phyloP scores from a whole-genome alignment of 2,329 filamentous ascomycete species.

The Metarhizium robertsii region DNA sequence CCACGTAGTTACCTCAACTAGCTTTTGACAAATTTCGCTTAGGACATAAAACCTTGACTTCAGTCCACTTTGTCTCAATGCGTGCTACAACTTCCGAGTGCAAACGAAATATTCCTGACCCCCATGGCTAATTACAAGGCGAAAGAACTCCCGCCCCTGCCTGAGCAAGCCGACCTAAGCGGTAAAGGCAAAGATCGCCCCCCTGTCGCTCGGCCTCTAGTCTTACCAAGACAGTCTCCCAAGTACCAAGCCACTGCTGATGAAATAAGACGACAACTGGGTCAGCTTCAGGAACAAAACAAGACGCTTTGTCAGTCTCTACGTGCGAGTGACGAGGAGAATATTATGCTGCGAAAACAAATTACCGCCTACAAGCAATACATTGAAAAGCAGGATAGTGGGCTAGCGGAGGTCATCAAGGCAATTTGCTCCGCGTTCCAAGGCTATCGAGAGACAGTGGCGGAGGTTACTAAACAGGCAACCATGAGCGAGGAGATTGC shows the following conservation, averaged over 20 bases:
- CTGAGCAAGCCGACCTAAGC: neutral
- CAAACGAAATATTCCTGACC: too few relatives aligned
- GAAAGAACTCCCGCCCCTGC: neutral
- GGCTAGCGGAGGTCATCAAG: neutral
- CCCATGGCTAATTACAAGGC: neutral
- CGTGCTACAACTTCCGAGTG: too few relatives aligned
- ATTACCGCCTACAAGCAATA: neutral
- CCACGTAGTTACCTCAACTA: too few relatives aligned
- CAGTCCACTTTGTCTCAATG: neutral
- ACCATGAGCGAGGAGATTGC: neutral
- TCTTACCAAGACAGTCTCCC: neutral
- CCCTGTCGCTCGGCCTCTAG: neutral
- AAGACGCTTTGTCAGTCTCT: neutral
- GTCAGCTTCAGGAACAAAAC: slow-evolving; percentile 3
- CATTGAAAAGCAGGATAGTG: neutral
- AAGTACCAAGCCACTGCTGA: neutral
- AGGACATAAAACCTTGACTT: too few relatives aligned
- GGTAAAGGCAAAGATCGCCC: neutral
- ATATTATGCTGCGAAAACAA: neutral
- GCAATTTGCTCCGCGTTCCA: slow-evolving; percentile 5
- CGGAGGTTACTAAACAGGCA: neutral
- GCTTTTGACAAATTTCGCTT: too few relatives aligned
- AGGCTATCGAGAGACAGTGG: slow-evolving; percentile 1
- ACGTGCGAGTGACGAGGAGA: slow-evolving; percentile 2
- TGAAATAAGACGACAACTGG: neutral